Base-by-base conservation (phyloP, 345 rosid species). In the Abelmoschus esculentus region DNA sequence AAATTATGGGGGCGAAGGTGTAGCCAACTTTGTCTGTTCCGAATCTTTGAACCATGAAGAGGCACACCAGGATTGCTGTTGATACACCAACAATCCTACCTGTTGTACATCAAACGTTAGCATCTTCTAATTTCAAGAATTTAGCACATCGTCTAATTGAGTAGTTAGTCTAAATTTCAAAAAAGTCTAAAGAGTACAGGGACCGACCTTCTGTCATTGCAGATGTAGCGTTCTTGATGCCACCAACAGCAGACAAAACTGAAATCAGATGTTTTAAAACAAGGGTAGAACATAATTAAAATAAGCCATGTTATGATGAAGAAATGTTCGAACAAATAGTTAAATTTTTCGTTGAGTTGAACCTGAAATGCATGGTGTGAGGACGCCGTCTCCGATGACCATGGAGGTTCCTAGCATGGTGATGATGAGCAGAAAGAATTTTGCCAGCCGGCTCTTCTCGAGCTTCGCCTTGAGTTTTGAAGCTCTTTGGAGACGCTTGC, bases 341-440 rank as follows among this genome's bases (percentile, higher is more conserved):
- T 22, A 22, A 22, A 22, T 22, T 22, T 22, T 22, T 22, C 26
- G 26, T 22, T 22, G 26, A 22, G 26, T 22, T 22, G 26, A 22
- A 52, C 90, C 86, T 34, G 88, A 86, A n/a, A 86, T 84, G 77
- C 83, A 80, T 2, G 90, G 87, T 7, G 87, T 83, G 54, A 86
- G 88, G 73, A 86, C 70, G 6, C 91, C 91, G 15, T 86, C 91
- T 3, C 88, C 90, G 15, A 86, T 71, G 79, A 86, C 84, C 88
- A 86, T 84, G 76, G 88, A 83, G n/a, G 86, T 83, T 5, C 83
- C 86, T 5, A 81, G 79, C 86, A 86, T 76, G 70, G 86, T 81
- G 64, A 75, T 75, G 9, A 86, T 49, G 55, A 84, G 69, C 7
- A 86, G 57, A 42, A 81, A 73, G 32, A 70, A 55, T 64, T 84